phyloP scores from a whole-genome alignment of 225 moss, liverwort and hornwort genomes.

The Lunularia cruciata region DNA sequence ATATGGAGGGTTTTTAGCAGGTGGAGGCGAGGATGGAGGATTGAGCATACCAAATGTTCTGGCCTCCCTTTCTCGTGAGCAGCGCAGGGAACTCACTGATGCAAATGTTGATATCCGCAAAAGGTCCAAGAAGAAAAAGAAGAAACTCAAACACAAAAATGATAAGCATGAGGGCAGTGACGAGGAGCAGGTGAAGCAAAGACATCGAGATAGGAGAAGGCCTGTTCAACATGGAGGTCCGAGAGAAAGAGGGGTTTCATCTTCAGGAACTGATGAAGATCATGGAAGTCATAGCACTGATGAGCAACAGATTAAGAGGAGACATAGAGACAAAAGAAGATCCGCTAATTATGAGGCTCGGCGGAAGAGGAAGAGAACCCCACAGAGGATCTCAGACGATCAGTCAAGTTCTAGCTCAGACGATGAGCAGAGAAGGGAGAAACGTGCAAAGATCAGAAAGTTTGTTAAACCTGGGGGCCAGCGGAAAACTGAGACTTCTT shows the following conservation, averaged over 20 bases:
- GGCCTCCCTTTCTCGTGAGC: conserved; percentile 69
- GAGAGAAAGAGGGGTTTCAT: background rate
- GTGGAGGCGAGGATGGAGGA: conserved; percentile 60
- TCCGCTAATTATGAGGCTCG: background rate
- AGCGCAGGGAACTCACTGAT: conserved; percentile 76
- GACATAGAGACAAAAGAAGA: background rate
- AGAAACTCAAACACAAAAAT: conserved; percentile 45
- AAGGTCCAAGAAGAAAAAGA: conserved; percentile 55
- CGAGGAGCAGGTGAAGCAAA: conserved; percentile 4
- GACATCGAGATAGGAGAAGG: background rate
- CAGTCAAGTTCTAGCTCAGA: background rate
- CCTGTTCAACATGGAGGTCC: background rate
- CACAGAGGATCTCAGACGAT: background rate
- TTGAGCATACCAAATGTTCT: conserved; percentile 71
- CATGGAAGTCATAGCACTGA: background rate
- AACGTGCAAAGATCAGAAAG: background rate
- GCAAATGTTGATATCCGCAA: conserved; percentile 53
- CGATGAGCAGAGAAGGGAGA: background rate
- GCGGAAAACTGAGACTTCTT: background rate
- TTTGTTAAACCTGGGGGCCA: background rate
- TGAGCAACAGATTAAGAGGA: background rate
- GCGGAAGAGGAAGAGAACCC: background rate
- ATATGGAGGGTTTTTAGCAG: conserved; percentile 92
- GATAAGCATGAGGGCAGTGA: conserved; percentile 12
- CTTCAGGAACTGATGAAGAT: conserved; percentile 9